phyloP scores from a whole-genome alignment of 768 basidiomycete species.

The Rhizopogon roseolus region DNA sequence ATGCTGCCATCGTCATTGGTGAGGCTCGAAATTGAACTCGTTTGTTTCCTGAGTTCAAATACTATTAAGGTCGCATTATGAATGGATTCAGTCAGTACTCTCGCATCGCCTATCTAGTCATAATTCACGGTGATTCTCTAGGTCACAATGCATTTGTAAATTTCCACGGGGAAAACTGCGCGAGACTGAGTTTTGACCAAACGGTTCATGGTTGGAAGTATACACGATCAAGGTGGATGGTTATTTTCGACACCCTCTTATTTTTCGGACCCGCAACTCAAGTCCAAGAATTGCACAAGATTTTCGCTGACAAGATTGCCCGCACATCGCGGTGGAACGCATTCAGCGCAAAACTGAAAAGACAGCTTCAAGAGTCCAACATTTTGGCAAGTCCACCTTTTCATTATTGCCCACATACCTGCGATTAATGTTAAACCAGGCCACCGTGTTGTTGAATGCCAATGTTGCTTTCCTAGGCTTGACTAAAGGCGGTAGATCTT shows the following conservation, averaged over 20 bases:
- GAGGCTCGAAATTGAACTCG: not conserved
- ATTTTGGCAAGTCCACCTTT: conserved; percentile 38
- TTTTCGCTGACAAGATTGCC: conserved; percentile 45
- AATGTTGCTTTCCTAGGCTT: conserved; percentile 59
- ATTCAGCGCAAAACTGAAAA: conserved; percentile 38
- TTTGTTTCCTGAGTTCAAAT: conserved; percentile 5
- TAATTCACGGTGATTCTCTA: conserved; percentile 10
- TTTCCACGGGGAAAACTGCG: conserved; percentile 38
- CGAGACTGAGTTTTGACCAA: conserved; percentile 33
- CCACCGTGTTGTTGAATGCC: conserved; percentile 51
- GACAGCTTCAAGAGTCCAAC: conserved; percentile 48
- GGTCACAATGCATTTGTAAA: conserved; percentile 32
- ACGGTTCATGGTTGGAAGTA: conserved; percentile 24
- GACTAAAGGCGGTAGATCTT: conserved; percentile 14
- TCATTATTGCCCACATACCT: not conserved
- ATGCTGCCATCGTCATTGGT: conserved; percentile 18
- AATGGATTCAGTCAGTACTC: conserved; percentile 19
- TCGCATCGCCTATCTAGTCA: not conserved
- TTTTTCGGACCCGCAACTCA: conserved; percentile 49
- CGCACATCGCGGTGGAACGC: conserved; percentile 38
- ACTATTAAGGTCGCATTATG: conserved; percentile 23
- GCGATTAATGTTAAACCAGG: conserved; percentile 25
- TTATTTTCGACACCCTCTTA: conserved; percentile 33
- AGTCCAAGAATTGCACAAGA: conserved; percentile 37
- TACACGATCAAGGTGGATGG: conserved; percentile 32